These are phyloP conservation scores for Eutrema yunnanense DNA, from an alignment of 345 rosid genomes.

Conservation along the genomic window DNA sequence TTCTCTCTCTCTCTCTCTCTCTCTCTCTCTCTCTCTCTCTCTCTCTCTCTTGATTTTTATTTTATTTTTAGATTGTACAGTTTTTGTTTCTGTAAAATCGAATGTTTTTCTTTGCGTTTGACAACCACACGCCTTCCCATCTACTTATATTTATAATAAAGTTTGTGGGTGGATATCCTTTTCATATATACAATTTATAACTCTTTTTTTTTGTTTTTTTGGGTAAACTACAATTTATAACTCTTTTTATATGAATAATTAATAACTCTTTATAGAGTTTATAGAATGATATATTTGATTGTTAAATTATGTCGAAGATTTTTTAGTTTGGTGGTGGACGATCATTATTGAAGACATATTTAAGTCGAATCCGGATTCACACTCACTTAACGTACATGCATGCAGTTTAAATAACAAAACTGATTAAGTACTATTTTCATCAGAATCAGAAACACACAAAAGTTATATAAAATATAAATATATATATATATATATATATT, in stretches of 20 bases:
- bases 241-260: no score
- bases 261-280: not conserved
- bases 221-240: not conserved
- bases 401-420: not conserved
- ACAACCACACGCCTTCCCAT: conserved; percentile 13
- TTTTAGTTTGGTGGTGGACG: not conserved
- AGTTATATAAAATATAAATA: not conserved
- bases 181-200: not conserved
- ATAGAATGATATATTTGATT: not conserved
- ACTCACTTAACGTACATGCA: not conserved
- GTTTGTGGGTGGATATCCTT: not conserved
- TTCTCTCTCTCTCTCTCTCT: not conserved
- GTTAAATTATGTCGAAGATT: not conserved
- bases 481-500: not conserved
- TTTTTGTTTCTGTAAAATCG: conserved; percentile 4
- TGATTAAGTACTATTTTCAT: not conserved
- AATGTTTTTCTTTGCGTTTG: conserved; percentile 22
- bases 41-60: not conserved
- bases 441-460: not conserved
- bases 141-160: conserved; percentile 18
- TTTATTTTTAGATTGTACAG: not conserved
- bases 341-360: not conserved
- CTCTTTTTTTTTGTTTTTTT: no score
- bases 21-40: not conserved
- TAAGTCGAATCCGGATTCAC: not conserved